These are phyloP conservation scores for Trichoderma atrobrunneum DNA, from an alignment of 2,329 filamentous ascomycete genomes.

Conservation along the genomic window DNA sequence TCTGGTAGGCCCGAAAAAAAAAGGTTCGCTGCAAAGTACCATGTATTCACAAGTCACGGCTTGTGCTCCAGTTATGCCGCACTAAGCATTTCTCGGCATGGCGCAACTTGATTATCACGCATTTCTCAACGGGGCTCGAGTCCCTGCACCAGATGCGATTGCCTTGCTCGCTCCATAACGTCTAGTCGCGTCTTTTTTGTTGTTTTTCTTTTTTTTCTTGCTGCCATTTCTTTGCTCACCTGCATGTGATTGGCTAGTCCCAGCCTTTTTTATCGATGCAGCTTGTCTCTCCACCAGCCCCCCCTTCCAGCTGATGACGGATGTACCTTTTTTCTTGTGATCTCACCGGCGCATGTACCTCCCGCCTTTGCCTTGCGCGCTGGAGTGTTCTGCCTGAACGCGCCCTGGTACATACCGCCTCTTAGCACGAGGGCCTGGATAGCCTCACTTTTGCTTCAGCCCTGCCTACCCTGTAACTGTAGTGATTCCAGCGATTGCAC, in stretches of 20 bases:
- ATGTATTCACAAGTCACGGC: neutral
- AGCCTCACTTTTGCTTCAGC: neutral
- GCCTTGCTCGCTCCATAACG: neutral
- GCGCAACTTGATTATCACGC: neutral
- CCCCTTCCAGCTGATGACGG: conserved; percentile 1
- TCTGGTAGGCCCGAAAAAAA: neutral
- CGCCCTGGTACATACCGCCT: neutral
- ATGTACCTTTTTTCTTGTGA: neutral
- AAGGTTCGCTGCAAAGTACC: neutral
- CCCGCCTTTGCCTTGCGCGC: neutral
- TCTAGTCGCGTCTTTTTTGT: conserved; percentile 14
- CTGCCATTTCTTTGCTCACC: neutral
- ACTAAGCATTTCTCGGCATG: conserved; percentile 9
- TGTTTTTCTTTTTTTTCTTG: neutral
- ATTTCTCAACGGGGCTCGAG: neutral
- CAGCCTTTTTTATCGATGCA: neutral
- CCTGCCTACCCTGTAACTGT: neutral
- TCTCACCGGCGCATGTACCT: neutral
- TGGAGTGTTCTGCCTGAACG: neutral
- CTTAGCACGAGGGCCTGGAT: neutral
- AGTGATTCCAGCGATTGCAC: neutral
- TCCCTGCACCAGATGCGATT: conserved; percentile 6
- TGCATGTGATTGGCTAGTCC: neutral
- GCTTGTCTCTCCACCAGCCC: neutral
- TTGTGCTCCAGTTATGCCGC: neutral